Conservation (phyloP, 108 stramenopile genomes). For the Skeletonema tropicum region DNA sequence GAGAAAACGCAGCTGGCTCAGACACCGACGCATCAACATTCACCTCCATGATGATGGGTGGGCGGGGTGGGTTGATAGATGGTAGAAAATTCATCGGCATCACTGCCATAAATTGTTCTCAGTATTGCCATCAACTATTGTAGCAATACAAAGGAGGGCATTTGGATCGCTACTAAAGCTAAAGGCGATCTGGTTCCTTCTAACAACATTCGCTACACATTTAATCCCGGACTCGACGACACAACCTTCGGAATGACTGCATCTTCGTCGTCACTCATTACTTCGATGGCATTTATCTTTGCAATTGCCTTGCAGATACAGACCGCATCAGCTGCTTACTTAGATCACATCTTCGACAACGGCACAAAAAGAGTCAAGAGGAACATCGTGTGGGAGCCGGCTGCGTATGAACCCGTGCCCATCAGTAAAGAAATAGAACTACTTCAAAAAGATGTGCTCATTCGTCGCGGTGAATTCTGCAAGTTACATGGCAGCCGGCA, state of each 20-base stretch:
- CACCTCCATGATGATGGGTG: too few species aligned
- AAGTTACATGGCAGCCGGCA: slow-evolving; percentile 16
- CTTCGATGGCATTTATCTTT: neutral
- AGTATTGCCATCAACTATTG: too few species aligned
- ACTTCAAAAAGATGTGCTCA: slow-evolving; percentile 16
- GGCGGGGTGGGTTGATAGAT: too few species aligned
- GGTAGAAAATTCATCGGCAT: too few species aligned
- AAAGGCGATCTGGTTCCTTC: too few species aligned
- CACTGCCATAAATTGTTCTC: too few species aligned
- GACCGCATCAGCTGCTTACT: slow-evolving; percentile 7
- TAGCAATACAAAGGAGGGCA: too few species aligned
- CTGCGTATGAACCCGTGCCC: slow-evolving; percentile 16
- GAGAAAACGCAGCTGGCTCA: too few species aligned
- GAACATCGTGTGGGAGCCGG: slow-evolving; percentile 25
- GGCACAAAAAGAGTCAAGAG: slow-evolving; percentile 14
- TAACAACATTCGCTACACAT: too few species aligned
- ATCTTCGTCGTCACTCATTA: neutral
- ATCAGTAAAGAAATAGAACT: slow-evolving; percentile 22
- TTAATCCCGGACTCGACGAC: too few species aligned
- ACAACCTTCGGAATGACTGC: neutral
- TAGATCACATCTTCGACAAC: slow-evolving; percentile 9
- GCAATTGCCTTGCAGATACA: neutral
- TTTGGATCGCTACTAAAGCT: too few species aligned
- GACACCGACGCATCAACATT: neutral
- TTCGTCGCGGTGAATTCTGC: slow-evolving; percentile 41